Percentiles rank a stretch among this genome's conserved stretches.
Conservation (phyloP, 345 rosid genomes). For the Excoecaria cochinchinensis region DNA sequence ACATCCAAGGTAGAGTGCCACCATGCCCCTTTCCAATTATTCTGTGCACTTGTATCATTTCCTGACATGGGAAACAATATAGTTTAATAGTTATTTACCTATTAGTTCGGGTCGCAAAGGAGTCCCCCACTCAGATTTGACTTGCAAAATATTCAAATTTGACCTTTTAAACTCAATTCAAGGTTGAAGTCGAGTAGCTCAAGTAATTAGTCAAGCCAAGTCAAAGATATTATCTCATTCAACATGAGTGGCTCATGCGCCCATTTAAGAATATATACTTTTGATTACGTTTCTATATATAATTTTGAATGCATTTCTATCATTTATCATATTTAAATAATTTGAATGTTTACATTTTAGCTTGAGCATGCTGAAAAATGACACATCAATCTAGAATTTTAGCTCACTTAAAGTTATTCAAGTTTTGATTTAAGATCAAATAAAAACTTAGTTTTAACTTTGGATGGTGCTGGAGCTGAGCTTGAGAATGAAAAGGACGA, state of each 20-base stretch:
- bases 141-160: not conserved
- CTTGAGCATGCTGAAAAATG: not conserved
- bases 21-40: slow-evolving; percentile 98
- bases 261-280: not conserved
- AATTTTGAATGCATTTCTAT: not conserved
- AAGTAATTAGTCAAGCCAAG: not conserved
- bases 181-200: not conserved
- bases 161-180: not conserved
- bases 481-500: not conserved
- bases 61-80: slow-evolving; percentile 39
- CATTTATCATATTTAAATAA: not conserved
- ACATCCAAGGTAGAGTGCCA: slow-evolving; percentile 79
- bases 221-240: not conserved
- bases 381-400: too few relatives aligned
- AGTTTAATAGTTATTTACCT: not conserved
- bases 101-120: too few relatives aligned
- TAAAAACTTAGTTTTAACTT: too few relatives aligned
- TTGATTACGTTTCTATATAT: not conserved
- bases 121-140: too few relatives aligned
- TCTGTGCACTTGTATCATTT: slow-evolving; percentile 86
- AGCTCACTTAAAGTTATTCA: too few relatives aligned
- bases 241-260: not conserved
- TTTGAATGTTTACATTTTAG: not conserved
- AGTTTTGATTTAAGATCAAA: too few relatives aligned
- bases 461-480: too few relatives aligned